Conservation (phyloP, 2,329 filamentous ascomycete genomes). For the Microthyrium microscopicum region DNA sequence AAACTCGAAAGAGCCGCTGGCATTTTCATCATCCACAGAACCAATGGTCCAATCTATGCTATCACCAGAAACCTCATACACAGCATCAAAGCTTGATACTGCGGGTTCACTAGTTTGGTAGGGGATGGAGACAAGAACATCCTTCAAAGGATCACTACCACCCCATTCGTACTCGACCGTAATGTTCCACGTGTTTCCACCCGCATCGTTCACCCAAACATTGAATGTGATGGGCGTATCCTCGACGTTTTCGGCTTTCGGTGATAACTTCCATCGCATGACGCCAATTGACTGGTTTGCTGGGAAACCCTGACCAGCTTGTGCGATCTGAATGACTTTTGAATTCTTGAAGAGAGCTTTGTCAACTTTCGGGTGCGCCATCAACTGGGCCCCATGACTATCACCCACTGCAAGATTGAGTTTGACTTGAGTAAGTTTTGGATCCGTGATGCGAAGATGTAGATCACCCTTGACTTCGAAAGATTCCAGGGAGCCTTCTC, state of each 20-base stretch:
- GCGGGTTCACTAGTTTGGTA: slow-evolving; percentile 72
- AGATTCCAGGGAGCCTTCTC: slow-evolving; percentile 73
- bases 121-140: slow-evolving; percentile 78
- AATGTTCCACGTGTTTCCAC: slow-evolving; percentile 65
- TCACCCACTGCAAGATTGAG: slow-evolving; percentile 61
- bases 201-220: slow-evolving; percentile 88
- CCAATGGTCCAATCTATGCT: slow-evolving; percentile 90
- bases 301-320: slow-evolving; percentile 75
- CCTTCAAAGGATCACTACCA: slow-evolving; percentile 58
- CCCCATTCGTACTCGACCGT: slow-evolving; percentile 94
- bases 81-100: slow-evolving; percentile 83
- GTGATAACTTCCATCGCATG: slow-evolving; percentile 76
- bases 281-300: slow-evolving; percentile 88
- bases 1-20: slow-evolving; percentile 83
- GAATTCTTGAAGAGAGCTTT: slow-evolving; percentile 68
- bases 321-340: slow-evolving; percentile 79
- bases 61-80: slow-evolving; percentile 86
- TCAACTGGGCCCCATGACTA: slow-evolving; percentile 75
- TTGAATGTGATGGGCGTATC: slow-evolving; percentile 89
- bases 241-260: slow-evolving; percentile 62
- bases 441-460: slow-evolving; percentile 76
- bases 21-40: slow-evolving; percentile 63
- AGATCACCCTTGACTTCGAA: slow-evolving; percentile 85
- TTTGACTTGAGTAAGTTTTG: slow-evolving; percentile 80
- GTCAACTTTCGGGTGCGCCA: slow-evolving; percentile 93